A percentile compares a stretch with the other conserved stretches of the same genome.
phyloP scores from a whole-genome alignment of 257 asterid species.

The Solanum habrochaites region DNA sequence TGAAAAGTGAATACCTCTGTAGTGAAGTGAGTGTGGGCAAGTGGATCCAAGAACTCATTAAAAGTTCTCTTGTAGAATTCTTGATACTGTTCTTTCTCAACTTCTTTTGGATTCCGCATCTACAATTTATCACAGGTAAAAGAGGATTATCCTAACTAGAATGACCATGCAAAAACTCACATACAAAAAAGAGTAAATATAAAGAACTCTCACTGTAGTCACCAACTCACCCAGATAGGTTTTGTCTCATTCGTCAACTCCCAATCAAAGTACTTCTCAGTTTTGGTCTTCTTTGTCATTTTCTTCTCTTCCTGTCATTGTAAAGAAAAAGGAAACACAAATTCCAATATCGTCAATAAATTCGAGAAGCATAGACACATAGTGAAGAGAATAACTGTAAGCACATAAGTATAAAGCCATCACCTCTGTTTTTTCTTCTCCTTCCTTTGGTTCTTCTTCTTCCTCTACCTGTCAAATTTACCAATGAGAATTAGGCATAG shows the following conservation, averaged over 20 bases:
- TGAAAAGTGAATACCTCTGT: slow-evolving; percentile 57
- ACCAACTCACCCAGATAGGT: slow-evolving; percentile 82
- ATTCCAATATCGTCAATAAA: neutral
- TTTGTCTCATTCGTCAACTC: slow-evolving; percentile 89
- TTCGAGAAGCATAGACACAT: neutral
- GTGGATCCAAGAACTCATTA: slow-evolving; percentile 89
- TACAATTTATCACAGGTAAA: slow-evolving; percentile 8
- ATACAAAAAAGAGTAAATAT: neutral
- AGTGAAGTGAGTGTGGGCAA: slow-evolving; percentile 76
- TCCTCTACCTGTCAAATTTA: slow-evolving; percentile 71
- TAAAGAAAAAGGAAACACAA: neutral
- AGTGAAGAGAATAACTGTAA: neutral
- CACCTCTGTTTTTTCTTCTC: slow-evolving; percentile 85
- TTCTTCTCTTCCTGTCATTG: slow-evolving; percentile 60
- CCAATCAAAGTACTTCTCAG: slow-evolving; percentile 99
- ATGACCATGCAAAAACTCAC: neutral
- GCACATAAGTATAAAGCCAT: neutral
- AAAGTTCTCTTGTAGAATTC: slow-evolving; percentile 94
- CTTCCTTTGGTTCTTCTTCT: slow-evolving; percentile 90
- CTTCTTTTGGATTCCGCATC: slow-evolving; percentile 96
- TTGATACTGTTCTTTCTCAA: slow-evolving; percentile 79
- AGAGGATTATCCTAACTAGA: neutral
- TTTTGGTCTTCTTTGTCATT: slow-evolving; percentile 66
- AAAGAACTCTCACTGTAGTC: neutral
- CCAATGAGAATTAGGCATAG: neutral